Evolutionary conservation across 2,329 filamentous ascomycete genomes (phyloP).

Genomic region (Cladosporium sp.): DNA sequence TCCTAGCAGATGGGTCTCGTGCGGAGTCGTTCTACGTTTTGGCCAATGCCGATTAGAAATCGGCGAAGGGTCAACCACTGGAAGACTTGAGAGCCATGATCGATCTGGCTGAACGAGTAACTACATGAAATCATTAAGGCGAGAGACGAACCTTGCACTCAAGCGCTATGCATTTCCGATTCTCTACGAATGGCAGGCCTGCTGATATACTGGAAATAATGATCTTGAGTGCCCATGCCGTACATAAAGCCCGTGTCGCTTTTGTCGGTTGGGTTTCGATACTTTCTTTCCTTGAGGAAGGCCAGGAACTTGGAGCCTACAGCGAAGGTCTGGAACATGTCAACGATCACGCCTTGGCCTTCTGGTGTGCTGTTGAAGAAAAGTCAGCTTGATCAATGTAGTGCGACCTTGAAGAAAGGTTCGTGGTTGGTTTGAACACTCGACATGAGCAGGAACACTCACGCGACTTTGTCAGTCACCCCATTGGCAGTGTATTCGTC

Average conservation of each 20-base stretch:
- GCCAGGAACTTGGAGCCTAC: background rate
- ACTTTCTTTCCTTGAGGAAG: background rate
- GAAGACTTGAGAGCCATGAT: too few species aligned
- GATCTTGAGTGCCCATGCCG: conserved; percentile 2
- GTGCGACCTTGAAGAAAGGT: too few species aligned
- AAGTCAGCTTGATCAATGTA: background rate
- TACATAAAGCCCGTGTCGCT: conserved; percentile 1
- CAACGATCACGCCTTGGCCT: background rate
- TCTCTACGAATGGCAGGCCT: too few species aligned
- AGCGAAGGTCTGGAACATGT: conserved; percentile 3
- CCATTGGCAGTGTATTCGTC: conserved; percentile 6
- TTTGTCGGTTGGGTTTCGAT: background rate
- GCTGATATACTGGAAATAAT: conserved; percentile 7
- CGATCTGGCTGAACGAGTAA: too few species aligned
- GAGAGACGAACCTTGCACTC: too few species aligned
- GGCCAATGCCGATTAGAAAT: too few species aligned
- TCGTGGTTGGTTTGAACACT: background rate
- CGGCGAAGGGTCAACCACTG: too few species aligned
- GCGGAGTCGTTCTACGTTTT: too few species aligned
- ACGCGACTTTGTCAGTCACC: conserved; percentile 3
- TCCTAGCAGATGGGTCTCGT: too few species aligned
- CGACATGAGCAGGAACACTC: background rate
- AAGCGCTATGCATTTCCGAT: too few species aligned
- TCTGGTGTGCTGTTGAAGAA: background rate
- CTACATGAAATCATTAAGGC: too few species aligned